A percentile compares a stretch with the other conserved stretches of the same genome.
Conservation (phyloP, 2,329 filamentous ascomycete genomes). For the Curvularia lunata region DNA sequence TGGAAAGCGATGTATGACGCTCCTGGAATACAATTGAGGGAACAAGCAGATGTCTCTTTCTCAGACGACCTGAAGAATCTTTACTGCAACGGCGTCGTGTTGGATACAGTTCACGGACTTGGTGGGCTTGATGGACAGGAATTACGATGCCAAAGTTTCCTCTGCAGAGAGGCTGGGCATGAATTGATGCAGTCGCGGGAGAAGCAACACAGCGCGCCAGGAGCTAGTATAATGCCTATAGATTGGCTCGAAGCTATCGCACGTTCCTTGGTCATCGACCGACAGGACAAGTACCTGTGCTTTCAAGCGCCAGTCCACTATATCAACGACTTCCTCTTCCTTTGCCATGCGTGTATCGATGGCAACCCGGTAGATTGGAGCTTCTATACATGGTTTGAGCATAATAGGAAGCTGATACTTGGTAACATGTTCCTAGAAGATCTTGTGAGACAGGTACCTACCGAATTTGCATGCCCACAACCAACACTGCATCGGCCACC, state of each 20-base stretch:
- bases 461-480: conserved; percentile 1
- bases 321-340: conserved; percentile 34
- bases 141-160: conserved; percentile 35
- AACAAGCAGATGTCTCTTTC: conserved; percentile 30
- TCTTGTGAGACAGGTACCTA: conserved; percentile 19
- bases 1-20: conserved; percentile 39
- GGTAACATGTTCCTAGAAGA: conserved; percentile 25
- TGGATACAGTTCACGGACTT: conserved; percentile 33
- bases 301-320: conserved; percentile 34
- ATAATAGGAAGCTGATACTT: conserved; percentile 29
- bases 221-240: conserved; percentile 20
- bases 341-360: conserved; percentile 32
- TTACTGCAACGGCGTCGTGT: conserved; percentile 33
- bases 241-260: conserved; percentile 33
- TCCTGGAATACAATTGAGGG: conserved; percentile 27
- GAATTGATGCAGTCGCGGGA: conserved; percentile 17
- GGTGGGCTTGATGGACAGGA: conserved; percentile 36
- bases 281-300: conserved; percentile 42
- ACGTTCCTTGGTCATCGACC: conserved; percentile 37
- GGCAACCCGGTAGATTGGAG: conserved; percentile 30
- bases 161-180: conserved; percentile 29
- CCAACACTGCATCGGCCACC: conserved; percentile 22
- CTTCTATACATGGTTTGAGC: conserved; percentile 38
- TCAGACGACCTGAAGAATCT: conserved; percentile 31
- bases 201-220: conserved; percentile 10